phyloP scores from a whole-genome alignment of 2,329 filamentous ascomycete species.

The Exophiala aquamarina region DNA sequence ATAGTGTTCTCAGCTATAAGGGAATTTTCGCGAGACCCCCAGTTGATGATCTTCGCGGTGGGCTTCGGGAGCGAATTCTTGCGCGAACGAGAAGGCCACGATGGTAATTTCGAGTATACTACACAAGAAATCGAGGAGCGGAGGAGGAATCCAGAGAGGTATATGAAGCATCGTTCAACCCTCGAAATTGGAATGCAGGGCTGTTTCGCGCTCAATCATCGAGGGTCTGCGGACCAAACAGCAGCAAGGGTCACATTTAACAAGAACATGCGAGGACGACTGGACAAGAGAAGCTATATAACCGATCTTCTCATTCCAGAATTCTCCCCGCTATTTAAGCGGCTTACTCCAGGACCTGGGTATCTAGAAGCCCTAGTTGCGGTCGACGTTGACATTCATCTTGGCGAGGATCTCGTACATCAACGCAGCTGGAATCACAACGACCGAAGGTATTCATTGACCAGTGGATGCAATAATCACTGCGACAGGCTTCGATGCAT shows the following conservation, averaged over 20 bases:
- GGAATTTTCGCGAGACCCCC: too few relatives aligned
- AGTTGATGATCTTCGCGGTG: too few relatives aligned
- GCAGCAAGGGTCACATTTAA: background rate
- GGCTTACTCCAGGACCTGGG: slow-evolving; percentile 44
- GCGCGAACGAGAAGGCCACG: background rate
- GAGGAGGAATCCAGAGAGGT: slow-evolving; percentile 8
- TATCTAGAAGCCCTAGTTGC: slow-evolving; percentile 32
- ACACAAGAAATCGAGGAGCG: slow-evolving; percentile 22
- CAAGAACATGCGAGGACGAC: slow-evolving; percentile 13
- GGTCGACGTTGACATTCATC: slow-evolving; percentile 20
- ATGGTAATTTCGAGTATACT: slow-evolving; percentile 25
- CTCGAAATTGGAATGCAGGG: slow-evolving; percentile 29
- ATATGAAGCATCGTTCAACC: slow-evolving; percentile 33
- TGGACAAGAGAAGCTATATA: slow-evolving; percentile 32
- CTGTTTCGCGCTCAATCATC: slow-evolving; percentile 13
- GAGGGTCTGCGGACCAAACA: slow-evolving; percentile 5
- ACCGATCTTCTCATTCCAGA: slow-evolving; percentile 23
- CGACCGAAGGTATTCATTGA: slow-evolving; percentile 30
- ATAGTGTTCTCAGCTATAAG: too few relatives aligned
- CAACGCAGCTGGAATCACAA: slow-evolving; percentile 13
- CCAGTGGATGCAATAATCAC: slow-evolving; percentile 35
- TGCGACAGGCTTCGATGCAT: slow-evolving; percentile 38
- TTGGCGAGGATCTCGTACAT: background rate
- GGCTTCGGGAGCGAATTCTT: too few relatives aligned
- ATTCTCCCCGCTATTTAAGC: slow-evolving; percentile 41